These are phyloP conservation scores for Tephrocybe sp. DNA, from an alignment of 768 basidiomycete species.

Conservation along the genomic window DNA sequence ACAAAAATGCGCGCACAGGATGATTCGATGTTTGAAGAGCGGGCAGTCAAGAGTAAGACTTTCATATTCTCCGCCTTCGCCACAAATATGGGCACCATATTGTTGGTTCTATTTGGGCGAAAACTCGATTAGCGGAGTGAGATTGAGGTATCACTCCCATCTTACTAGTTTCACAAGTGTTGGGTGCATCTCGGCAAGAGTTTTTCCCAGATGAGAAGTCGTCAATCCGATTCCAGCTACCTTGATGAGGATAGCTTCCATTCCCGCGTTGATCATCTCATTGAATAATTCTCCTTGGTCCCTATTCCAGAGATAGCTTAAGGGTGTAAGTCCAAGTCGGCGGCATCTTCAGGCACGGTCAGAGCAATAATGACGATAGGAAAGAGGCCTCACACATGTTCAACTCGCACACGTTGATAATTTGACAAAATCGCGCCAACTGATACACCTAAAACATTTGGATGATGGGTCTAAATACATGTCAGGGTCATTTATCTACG, in stretches of 20 bases:
- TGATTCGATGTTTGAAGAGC: slow-evolving; percentile 77
- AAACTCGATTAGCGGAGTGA: neutral
- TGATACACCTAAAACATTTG: slow-evolving; percentile 83
- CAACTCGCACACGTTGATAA: slow-evolving; percentile 95
- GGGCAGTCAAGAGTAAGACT: slow-evolving; percentile 89
- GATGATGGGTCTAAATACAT: slow-evolving; percentile 59
- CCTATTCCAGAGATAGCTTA: slow-evolving; percentile 94
- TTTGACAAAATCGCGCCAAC: slow-evolving; percentile 97
- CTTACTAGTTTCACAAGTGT: slow-evolving; percentile 72
- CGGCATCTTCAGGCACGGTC: slow-evolving; percentile 56
- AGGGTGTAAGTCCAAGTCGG: slow-evolving; percentile 73
- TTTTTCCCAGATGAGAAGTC: slow-evolving; percentile 74
- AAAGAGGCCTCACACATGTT: slow-evolving; percentile 78
- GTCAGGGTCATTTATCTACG: neutral
- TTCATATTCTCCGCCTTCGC: slow-evolving; percentile 99
- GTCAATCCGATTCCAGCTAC: slow-evolving; percentile 92
- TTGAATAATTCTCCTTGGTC: slow-evolving; percentile 81
- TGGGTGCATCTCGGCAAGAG: slow-evolving; percentile 70
- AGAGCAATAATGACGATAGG: neutral
- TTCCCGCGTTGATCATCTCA: slow-evolving; percentile 80
- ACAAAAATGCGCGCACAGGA: slow-evolving; percentile 50
- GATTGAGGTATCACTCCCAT: slow-evolving; percentile 1
- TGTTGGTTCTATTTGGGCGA: slow-evolving; percentile 54
- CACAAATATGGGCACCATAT: slow-evolving; percentile 93
- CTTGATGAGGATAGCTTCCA: slow-evolving; percentile 89